Base-by-base conservation (phyloP, 2,329 filamentous ascomycete genomes). In the Beauveria sp. region DNA sequence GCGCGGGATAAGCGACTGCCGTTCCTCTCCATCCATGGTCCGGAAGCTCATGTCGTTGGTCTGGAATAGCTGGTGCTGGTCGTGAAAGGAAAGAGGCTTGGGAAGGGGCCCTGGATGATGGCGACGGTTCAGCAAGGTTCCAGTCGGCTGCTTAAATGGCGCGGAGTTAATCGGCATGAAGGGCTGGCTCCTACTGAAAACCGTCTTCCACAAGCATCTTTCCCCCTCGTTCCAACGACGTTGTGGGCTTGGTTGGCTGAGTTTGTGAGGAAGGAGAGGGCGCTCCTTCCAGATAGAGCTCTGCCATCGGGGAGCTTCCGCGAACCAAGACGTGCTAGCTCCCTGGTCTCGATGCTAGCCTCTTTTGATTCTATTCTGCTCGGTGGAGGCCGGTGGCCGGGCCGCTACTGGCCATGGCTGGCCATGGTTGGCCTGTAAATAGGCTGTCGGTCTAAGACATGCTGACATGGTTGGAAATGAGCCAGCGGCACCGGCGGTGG, bases 11-110 rank as follows among this genome's bases (percentile, higher is more conserved):
- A 64, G 63, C 26, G 61, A 60, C 26, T 58, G 46, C 24, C 61
- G 63, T 20, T 64, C 58, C 10, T 38, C 48, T 3, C 53, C 57
- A 46, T 64, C 61, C 61, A 45, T 53, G 48, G 55, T 28, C 40
- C 26, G 50, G 42, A 31, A 59, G 34, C 46, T 50, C 45, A 50
- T 49, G 28, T 48, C 20, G 40, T 43, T 20, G 20, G 45, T 22
- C 31, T n/a, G 31, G 26, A 22, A 40, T 16, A 40, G 34, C 40
- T 59, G n/a, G 26, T n/a, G 34, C 22, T 43, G 54, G 9, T 18
- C 28, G 16, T 26, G 52, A 16, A 46, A 20, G 20, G 43, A 24
- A 10, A 18, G 43, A 48, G 42, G 43, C 43, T 45, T 34, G 18
- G 28, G 54, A 34, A 26, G 18, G 14, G 54, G 24, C 16, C 42